These are phyloP conservation scores for Salix suchowensis DNA, from an alignment of 345 rosid species.

Conservation along the genomic window DNA sequence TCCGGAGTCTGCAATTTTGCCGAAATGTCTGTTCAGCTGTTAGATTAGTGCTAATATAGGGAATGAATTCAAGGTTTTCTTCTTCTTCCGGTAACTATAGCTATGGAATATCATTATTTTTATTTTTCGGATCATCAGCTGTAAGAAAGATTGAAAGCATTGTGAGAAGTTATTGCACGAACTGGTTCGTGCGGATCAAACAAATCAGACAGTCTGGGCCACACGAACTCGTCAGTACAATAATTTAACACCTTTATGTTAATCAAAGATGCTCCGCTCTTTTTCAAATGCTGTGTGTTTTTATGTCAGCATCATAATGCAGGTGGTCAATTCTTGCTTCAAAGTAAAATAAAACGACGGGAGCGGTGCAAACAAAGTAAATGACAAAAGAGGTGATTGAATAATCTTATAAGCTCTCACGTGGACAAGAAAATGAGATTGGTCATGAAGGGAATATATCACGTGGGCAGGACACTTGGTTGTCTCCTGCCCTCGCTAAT, in stretches of 20 bases:
- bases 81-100: background rate
- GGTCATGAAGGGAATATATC: background rate
- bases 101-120: background rate
- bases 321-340: background rate
- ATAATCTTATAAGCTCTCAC: background rate
- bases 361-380: background rate
- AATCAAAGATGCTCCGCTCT: background rate
- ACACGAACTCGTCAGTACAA: background rate
- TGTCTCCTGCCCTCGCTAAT: slow-evolving; percentile 1
- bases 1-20: slow-evolving; percentile 16
- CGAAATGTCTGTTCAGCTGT: slow-evolving; percentile 7
- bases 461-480: slow-evolving; percentile 12
- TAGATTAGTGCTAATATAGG: slow-evolving; percentile 17
- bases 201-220: background rate
- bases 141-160: background rate
- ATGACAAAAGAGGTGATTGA: background rate
- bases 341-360: background rate
- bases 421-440: slow-evolving; percentile 3
- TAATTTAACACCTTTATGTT: background rate
- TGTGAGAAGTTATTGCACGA: background rate
- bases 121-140: background rate
- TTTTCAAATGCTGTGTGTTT: background rate
- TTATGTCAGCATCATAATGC: background rate
- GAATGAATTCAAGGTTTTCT: background rate
- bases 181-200: no score